These are phyloP conservation scores for Leccinellum rugosiceps DNA, from an alignment of 768 basidiomycete genomes.

Conservation along the genomic window DNA sequence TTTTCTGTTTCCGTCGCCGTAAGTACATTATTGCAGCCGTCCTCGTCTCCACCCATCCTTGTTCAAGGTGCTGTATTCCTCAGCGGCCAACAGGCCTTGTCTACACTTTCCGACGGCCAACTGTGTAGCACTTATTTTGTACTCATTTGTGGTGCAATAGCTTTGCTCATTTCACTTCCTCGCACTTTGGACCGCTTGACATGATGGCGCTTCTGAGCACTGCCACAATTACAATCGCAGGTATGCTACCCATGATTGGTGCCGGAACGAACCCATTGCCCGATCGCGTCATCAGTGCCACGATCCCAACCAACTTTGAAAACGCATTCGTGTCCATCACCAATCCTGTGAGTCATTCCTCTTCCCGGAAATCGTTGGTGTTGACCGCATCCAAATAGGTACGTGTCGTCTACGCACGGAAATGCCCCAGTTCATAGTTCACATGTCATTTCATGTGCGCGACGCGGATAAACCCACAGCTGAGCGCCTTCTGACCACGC, in stretches of 20 bases:
- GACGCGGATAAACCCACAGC: not conserved
- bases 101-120: constrained; percentile 45
- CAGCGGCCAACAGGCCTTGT: constrained; percentile 52
- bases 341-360: not conserved
- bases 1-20: constrained; percentile 2
- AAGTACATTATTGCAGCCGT: not conserved
- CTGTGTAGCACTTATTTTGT: constrained; percentile 45
- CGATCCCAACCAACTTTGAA: constrained; percentile 40
- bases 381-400: not conserved
- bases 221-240: constrained; percentile 41
- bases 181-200: constrained; percentile 34
- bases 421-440: not conserved
- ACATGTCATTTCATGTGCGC: constrained; percentile 52
- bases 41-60: not conserved
- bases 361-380: not conserved
- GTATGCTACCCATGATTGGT: constrained; percentile 49
- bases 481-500: constrained; percentile 1
- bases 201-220: constrained; percentile 42
- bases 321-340: constrained; percentile 18
- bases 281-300: constrained; percentile 26
- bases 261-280: constrained; percentile 45
- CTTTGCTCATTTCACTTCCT: constrained; percentile 6
- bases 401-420: not conserved
- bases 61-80: constrained; percentile 25
- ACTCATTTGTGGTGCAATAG: constrained; percentile 40